Base-by-base conservation (phyloP, 352 stramenopile genomes). In the Phytophthora melonis region DNA sequence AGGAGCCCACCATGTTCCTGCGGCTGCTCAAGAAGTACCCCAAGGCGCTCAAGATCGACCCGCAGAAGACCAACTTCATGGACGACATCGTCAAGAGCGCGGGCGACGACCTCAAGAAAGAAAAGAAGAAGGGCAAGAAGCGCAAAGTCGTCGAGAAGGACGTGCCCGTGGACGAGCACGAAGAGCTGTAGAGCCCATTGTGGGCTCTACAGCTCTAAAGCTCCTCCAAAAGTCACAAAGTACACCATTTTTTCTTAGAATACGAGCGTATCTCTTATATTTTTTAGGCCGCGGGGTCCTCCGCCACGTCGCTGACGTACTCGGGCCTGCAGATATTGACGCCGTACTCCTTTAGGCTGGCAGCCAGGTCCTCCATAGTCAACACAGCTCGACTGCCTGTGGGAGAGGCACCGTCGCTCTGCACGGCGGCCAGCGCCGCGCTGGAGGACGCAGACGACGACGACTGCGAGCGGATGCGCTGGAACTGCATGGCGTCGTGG, bases 271-370 rank as follows among this genome's bases (percentile, higher is more conserved):
- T 72, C n/a, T 65, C 1, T 41, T 32, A 3, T 45, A 11, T 47
- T 7, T 63, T 43, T 69, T 70, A 75, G 19, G 39, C 23, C 16
- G 32, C 56, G 1, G 74, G 66, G 25, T 89, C 68, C 10, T 86
- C 64, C 2, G 73, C 74, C 47, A 87, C 62, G 74, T 95, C 87
- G 56, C 87, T 92, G 30, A 91, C 82, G 69, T 95, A 95, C 67
- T 95, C 86, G 14, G 89, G 89, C 77, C 92, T 92, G 77, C 81
- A 88, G 25, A 95, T 76, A 57, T 92, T 94, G 43, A 95, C 71
- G 54, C 87, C 87, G 74, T 93, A 95, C 61, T 95, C 89, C 55
- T 91, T 91, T 21, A 95, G 73, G 68, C 87, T 93, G 43, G 84
- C 82, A 0, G 85, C 74, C 13, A 95, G 75, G 66, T 95, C 88